Evolutionary conservation across 768 basidiomycete genomes (phyloP).

Genomic region (Psilocybe cyanescens): DNA sequence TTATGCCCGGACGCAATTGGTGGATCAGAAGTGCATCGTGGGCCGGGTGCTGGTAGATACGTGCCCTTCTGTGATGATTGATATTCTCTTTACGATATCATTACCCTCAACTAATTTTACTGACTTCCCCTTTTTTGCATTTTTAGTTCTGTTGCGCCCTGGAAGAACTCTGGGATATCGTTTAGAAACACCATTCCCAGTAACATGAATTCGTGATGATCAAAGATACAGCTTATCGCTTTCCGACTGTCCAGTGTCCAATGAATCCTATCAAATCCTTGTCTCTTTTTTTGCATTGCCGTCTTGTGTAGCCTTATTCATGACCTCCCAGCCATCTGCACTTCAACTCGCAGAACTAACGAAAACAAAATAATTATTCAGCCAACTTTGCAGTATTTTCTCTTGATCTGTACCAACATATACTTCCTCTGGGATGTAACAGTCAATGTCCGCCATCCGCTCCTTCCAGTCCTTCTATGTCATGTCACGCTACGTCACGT

Average conservation of each 20-base stretch:
- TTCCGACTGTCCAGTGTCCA: background rate
- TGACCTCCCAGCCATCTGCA: slow-evolving; percentile 39
- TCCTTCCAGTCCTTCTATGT: too few species aligned
- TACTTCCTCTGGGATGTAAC: background rate
- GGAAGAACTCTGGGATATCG: slow-evolving; percentile 95
- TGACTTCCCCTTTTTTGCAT: slow-evolving; percentile 4
- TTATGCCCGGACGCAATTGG: background rate
- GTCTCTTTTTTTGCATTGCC: background rate
- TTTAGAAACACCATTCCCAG: slow-evolving; percentile 42
- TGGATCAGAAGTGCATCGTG: background rate
- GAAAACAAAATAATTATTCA: background rate
- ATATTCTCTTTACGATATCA: background rate
- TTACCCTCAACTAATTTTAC: background rate
- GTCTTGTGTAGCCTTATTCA: slow-evolving; percentile 10
- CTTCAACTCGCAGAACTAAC: slow-evolving; percentile 47
- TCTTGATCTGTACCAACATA: background rate
- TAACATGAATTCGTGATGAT: background rate
- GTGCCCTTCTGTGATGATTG: background rate
- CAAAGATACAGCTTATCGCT: background rate
- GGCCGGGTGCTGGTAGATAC: background rate
- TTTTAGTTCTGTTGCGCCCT: slow-evolving; percentile 85
- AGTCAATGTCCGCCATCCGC: background rate
- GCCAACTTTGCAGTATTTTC: background rate
- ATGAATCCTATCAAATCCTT: background rate
- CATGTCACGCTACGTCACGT: too few species aligned